A percentile compares a stretch with the other conserved stretches of the same genome.
phyloP scores from a whole-genome alignment of 1,284 basidiomycete genomes.

The Leccinum holopus region DNA sequence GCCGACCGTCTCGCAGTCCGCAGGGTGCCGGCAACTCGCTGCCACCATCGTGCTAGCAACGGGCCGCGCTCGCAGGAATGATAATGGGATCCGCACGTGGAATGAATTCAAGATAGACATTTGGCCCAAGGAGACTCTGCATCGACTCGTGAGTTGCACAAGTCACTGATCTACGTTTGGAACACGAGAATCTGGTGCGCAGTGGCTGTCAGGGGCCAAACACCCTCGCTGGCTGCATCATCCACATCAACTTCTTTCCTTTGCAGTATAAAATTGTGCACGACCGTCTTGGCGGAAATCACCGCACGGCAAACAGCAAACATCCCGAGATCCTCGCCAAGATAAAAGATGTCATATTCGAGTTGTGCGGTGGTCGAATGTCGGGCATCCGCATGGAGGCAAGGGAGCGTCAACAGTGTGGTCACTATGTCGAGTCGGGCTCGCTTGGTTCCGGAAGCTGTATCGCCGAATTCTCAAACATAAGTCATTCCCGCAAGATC shows the following conservation, averaged over 20 bases:
- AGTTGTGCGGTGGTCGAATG: constrained; percentile 11
- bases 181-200: constrained; percentile 36
- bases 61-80: background rate
- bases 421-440: constrained; percentile 28
- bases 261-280: constrained; percentile 33
- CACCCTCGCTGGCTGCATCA: constrained; percentile 26
- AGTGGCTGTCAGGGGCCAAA: constrained; percentile 31
- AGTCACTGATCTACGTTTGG: constrained; percentile 7
- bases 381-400: constrained; percentile 19
- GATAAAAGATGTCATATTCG: constrained; percentile 35
- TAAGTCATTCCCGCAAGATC: constrained; percentile 5
- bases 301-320: constrained; percentile 27
- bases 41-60: background rate
- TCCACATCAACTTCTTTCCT: constrained; percentile 31
- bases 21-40: background rate
- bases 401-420: constrained; percentile 26
- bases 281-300: constrained; percentile 19
- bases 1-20: constrained; percentile 7
- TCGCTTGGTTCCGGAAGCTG: constrained; percentile 20
- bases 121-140: background rate
- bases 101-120: background rate
- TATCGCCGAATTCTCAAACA: background rate
- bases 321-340: constrained; percentile 29
- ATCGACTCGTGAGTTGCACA: background rate
- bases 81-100: background rate